Evolutionary conservation across 75 land plant genomes (phyloP), one percentile per base, ranked within the genome.

Genomic region (Picea sitchensis): DNA sequence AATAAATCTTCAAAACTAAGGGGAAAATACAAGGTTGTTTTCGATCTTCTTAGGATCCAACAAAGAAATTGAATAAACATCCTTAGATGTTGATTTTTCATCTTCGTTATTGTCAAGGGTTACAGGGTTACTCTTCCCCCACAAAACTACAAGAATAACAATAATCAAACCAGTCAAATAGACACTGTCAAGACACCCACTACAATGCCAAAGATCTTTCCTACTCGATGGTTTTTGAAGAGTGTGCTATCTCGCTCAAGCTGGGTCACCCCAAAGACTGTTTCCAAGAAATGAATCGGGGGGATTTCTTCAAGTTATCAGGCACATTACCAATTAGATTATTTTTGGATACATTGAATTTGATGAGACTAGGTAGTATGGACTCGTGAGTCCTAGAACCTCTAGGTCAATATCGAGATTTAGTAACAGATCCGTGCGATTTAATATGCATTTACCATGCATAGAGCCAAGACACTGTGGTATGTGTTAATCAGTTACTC

Each of bases 1-100:
- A 96, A 75, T 76, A 96, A 80, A 65, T 96, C 99, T 78, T 96
- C 97, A 61, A 96, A 79, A 81, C 90, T 98, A 77, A 96, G 83
- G 89, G 75, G 92, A 85, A 81, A 94, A 96, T 64, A 94, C 89
- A 59, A 96, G 84, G 82, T 86, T 87, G 87, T 87, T 91, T 80
- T 74, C 54, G 3, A 47, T 56, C 1, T 87, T 65, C 79, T 86
- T 90, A 17, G 77, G 82, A 61, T 89, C 93, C 12, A 79, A 77
- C 12, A 80, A 82, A 41, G 81, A 87, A 15, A 87, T 80, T 15
- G 80, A 77, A 6, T 83, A 58, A 31, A 83, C 88, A 32, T 90
- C 90, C 41, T 84, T 86, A 15, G 88, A 77, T 56, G 90, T 78
- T 14, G 83, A 81, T 12, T 86, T 69, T 6, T 59, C 84, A 59